Evolutionary conservation across 208 protist species (phyloP), one percentile per base, ranked within the genome.

Genomic region (Trypanosoma cruzi): DNA sequence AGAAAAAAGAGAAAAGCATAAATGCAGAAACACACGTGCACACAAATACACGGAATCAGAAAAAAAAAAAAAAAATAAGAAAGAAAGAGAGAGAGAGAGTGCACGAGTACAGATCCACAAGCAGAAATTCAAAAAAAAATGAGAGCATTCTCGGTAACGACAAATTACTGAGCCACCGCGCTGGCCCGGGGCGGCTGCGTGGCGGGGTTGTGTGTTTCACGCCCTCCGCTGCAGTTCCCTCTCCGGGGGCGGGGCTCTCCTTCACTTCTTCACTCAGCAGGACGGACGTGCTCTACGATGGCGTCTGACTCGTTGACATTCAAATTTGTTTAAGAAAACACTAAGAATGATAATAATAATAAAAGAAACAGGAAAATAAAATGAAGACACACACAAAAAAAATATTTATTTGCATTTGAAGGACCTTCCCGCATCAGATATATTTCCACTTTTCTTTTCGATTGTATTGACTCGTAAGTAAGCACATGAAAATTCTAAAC

Each of bases 51-150:
- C 8, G 52, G 11, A 49, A 0, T 40, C 67, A 57, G 50, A 49
- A 37, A 56, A 60, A 42, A 37, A 68, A 16, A 28, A 59, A 59
- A 65, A 65, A 18, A 60, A 60, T 34, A 32, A 60, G 26, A 61
- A 60, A 60, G 20, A 57, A 6, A 18, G 5, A n/a, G n/a, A n/a
- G n/a, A n/a, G n/a, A n/a, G n/a, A n/a, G n/a, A n/a, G n/a, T n/a
- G n/a, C n/a, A n/a, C n/a, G n/a, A 2, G n/a, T n/a, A n/a, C n/a
- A n/a, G n/a, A n/a, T n/a, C n/a, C n/a, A 50, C 22, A 18, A 24
- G 24, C 24, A 3, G 4, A 59, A 5, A 10, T 26, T 36, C 14
- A 11, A 59, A 59, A 36, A 59, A 36, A 57, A n/a, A 57, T n/a
- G n/a, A n/a, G n/a, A n/a, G n/a, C n/a, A n/a, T n/a, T n/a, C n/a